Evolutionary conservation across 2,329 filamentous ascomycete genomes (phyloP), one percentile per base, ranked within the genome.

Genomic region (Cladosporium sp.): DNA sequence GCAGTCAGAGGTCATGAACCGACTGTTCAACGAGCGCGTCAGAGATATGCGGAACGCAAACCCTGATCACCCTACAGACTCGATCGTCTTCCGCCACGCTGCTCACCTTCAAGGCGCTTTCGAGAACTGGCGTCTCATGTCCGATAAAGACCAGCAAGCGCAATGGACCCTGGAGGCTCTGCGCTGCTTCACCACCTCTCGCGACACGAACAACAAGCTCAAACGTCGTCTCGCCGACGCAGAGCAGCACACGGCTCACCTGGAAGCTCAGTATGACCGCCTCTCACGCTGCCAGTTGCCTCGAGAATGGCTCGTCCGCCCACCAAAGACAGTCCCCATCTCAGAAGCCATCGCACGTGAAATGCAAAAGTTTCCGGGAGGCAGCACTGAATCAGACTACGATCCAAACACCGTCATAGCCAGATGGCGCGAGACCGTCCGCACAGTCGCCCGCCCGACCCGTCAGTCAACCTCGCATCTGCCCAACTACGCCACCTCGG

Each of bases 71-170:
- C 57, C 78, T 69, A 75, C 78, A 80, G 68, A 90, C 82, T 51
- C 86, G 83, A 69, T 94, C 60, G 88, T 92, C 69, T 86, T 87
- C 61, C 88, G 90, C 70, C 86, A 93, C 36, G 82, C 86, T 49
- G 85, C 90, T 66, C 94, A 98, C 75, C 78, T 97, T 6, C 86
- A 90, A n/a, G 87, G 89, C 15, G 88, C 92, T 0, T 96, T 88
- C 75, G 84, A 85, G 7, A 89, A 92, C 51, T 98, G 93, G 93
- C 86, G 86, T 61, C 82, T 82, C 1, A 81, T 95, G 30, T 79
- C 88, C 0, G 80, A 82, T n/a, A 69, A 76, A 32, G 78, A 81
- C 52, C 74, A 78, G 58, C 76, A 79, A 57, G 77, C 80, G 38
- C 77, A 75, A 34, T 84, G 82, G 82, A 79, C 79, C 64, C 71